These are phyloP conservation scores for Yarrowia yakushimensis DNA, from an alignment of 805 yeast species.

Conservation along the genomic window DNA sequence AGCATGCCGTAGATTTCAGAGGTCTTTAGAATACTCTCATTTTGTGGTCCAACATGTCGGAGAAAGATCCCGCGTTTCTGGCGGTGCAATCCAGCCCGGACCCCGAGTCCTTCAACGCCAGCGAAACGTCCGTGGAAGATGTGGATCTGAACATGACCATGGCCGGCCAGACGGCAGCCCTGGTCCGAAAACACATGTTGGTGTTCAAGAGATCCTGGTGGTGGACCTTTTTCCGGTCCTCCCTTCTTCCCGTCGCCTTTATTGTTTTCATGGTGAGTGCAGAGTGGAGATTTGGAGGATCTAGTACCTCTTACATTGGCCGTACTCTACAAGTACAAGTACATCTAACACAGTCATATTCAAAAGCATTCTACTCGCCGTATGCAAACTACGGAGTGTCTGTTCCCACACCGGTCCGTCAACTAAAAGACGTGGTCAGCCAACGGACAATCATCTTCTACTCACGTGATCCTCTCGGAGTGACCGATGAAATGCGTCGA, in stretches of 20 bases:
- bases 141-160: not conserved
- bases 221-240: conserved; percentile 37
- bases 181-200: conserved; percentile 18
- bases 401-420: conserved; percentile 32
- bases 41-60: not conserved
- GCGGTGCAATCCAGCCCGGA: conserved; percentile 7
- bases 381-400: conserved; percentile 38
- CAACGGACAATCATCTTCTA: conserved; percentile 34
- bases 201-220: conserved; percentile 33
- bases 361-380: conserved; percentile 37
- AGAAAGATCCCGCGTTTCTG: not conserved
- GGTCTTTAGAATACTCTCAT: not conserved
- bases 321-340: too few relatives aligned
- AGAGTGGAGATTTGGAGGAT: too few relatives aligned
- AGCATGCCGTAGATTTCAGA: not conserved
- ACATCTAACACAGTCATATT: conserved; percentile 34
- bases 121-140: not conserved
- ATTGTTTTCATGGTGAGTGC: conserved; percentile 36
- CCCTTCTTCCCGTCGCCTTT: conserved; percentile 37
- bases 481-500: conserved; percentile 34
- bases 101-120: not conserved
- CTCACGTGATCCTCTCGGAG: conserved; percentile 29
- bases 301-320: too few relatives aligned
- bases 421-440: conserved; percentile 33
- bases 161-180: not conserved